These are phyloP conservation scores for Tuber melanosporum DNA, from an alignment of 495 filamentous ascomycete species.

Conservation along the genomic window DNA sequence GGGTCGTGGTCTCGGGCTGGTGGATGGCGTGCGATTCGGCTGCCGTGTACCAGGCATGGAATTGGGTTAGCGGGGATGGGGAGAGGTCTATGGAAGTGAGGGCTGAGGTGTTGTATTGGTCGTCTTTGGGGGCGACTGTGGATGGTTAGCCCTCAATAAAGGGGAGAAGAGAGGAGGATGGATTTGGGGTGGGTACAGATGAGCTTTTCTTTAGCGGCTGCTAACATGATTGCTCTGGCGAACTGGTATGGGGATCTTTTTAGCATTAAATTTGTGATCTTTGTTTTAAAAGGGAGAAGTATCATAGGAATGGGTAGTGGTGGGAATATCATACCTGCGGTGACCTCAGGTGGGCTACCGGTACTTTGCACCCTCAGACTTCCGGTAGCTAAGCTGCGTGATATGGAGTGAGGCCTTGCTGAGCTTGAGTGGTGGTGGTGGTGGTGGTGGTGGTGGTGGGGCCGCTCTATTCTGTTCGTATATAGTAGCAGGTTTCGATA, in stretches of 20 bases:
- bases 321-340: not conserved
- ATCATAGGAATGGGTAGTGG: conserved; percentile 8
- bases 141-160: conserved; percentile 4
- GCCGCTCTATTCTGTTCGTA: not conserved
- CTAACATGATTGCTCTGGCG: conserved; percentile 20
- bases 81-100: conserved; percentile 51
- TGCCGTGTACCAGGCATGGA: conserved; percentile 76
- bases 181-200: conserved; percentile 13
- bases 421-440: too few relatives aligned
- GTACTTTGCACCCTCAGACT: not conserved
- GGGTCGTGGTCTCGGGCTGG: conserved; percentile 68
- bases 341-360: not conserved
- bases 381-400: not conserved
- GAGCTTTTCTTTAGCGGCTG: conserved; percentile 22
- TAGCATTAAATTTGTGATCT: conserved; percentile 9
- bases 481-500: not conserved
- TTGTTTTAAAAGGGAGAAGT: conserved; percentile 8
- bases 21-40: conserved; percentile 56
- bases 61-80: conserved; percentile 63
- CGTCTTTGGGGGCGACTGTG: conserved; percentile 50
- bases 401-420: not conserved
- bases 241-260: conserved; percentile 2
- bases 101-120: conserved; percentile 42
- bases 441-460: not conserved
- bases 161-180: not conserved